phyloP scores from a whole-genome alignment of 495 filamentous ascomycete species.

The Parachaetomium inaequale region DNA sequence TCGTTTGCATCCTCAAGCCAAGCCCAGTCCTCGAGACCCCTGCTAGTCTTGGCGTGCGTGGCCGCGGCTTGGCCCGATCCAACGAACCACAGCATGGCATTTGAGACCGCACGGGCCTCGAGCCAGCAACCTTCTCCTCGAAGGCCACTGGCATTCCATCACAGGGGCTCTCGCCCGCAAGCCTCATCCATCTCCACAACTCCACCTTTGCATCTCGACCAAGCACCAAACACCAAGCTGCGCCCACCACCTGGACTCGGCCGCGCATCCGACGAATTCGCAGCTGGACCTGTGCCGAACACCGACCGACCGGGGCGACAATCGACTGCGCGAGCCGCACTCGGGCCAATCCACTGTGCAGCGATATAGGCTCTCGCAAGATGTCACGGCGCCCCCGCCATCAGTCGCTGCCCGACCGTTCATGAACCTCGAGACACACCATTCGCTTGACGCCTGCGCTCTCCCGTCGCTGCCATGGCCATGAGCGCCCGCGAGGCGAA shows the following conservation, averaged over 20 bases:
- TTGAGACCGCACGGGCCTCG: conserved; percentile 6
- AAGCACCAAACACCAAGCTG: neutral
- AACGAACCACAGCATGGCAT: conserved; percentile 1
- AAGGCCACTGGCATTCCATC: conserved; percentile 1
- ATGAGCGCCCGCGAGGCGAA: conserved; percentile 47
- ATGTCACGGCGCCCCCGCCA: conserved; percentile 10
- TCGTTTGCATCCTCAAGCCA: neutral
- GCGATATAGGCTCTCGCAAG: neutral
- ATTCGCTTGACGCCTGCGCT: conserved; percentile 26
- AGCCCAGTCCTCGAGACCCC: neutral
- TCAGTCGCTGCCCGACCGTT: conserved; percentile 23
- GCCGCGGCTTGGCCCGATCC: neutral
- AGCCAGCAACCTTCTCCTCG: neutral
- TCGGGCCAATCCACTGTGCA: neutral
- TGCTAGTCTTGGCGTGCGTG: conserved; percentile 7
- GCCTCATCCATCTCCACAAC: conserved; percentile 8
- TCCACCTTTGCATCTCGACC: conserved; percentile 8
- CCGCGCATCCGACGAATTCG: neutral
- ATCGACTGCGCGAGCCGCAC: too few species aligned
- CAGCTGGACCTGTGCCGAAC: neutral
- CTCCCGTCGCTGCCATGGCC: conserved; percentile 20
- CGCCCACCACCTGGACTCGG: neutral
- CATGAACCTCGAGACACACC: conserved; percentile 24
- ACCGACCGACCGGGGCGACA: neutral
- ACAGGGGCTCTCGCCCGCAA: neutral